Conservation (phyloP, 495 filamentous ascomycete genomes). For the Xylaria nigripes region DNA sequence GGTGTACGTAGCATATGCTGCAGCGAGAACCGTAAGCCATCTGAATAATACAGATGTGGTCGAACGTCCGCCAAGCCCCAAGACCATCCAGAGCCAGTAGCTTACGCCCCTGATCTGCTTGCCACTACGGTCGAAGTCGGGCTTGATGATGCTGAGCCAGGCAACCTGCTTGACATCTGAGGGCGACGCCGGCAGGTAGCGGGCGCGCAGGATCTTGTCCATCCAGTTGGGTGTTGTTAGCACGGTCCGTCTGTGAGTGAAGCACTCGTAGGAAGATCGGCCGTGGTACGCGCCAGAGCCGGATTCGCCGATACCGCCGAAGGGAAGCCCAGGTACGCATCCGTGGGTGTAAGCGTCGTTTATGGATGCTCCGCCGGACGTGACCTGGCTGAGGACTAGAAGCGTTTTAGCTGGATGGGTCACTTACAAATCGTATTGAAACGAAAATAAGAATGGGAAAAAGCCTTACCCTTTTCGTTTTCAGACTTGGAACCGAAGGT, state of each 20-base stretch:
- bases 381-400: constrained; percentile 52
- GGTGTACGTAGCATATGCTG: constrained; percentile 16
- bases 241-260: constrained; percentile 70
- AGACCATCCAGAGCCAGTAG: constrained; percentile 40
- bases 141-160: constrained; percentile 49
- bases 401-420: constrained; percentile 5
- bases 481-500: constrained; percentile 75
- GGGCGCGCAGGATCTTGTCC: constrained; percentile 61
- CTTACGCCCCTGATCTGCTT: constrained; percentile 40
- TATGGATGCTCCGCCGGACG: constrained; percentile 68
- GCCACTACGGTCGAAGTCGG: constrained; percentile 80
- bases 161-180: constrained; percentile 47
- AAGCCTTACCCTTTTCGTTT: constrained; percentile 50
- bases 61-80: constrained; percentile 38
- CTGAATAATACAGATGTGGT: constrained; percentile 42
- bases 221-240: constrained; percentile 74
- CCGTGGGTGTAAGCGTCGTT: constrained; percentile 82
- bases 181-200: constrained; percentile 69
- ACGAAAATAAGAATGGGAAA: not conserved
- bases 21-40: constrained; percentile 36
- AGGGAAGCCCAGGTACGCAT: constrained; percentile 64
- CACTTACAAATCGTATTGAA: not conserved
- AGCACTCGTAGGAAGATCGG: constrained; percentile 73
- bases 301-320: constrained; percentile 85
- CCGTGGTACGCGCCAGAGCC: constrained; percentile 82